Evolutionary conservation across 2,329 filamentous ascomycete genomes (phyloP).

Genomic region (Sclerotinia subarctica): DNA sequence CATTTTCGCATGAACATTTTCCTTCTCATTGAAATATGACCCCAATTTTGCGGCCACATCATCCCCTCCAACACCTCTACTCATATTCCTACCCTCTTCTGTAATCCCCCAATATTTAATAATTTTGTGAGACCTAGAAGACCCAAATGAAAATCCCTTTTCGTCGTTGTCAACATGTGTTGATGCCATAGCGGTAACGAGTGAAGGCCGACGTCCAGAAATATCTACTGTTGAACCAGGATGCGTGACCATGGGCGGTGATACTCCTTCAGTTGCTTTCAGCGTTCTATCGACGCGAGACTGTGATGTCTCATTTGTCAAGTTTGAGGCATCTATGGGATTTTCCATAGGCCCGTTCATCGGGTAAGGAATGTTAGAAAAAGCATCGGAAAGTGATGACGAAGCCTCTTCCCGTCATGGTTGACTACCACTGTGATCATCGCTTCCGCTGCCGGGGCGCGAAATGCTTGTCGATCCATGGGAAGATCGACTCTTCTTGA

Average conservation of each 20-base stretch:
- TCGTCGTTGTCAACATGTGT: constrained; percentile 32
- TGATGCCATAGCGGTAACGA: constrained; percentile 29
- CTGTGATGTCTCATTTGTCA: constrained; percentile 22
- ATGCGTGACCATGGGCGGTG: constrained; percentile 36
- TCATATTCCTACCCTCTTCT: constrained; percentile 19
- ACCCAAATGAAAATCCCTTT: constrained; percentile 27
- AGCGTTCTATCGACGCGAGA: constrained; percentile 34
- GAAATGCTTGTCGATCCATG: constrained; percentile 43
- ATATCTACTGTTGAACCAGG: constrained; percentile 38
- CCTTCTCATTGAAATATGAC: constrained; percentile 22
- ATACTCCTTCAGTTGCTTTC: constrained; percentile 34
- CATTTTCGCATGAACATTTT: constrained; percentile 22
- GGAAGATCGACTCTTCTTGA: constrained; percentile 51
- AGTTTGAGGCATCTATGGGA: constrained; percentile 26
- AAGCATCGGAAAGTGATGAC: constrained; percentile 44
- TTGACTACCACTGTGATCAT: constrained; percentile 40
- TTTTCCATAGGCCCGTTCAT: constrained; percentile 34
- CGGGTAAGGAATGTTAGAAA: constrained; percentile 35
- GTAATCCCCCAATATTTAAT: constrained; percentile 9
- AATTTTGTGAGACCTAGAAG: constrained; percentile 26
- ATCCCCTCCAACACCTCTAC: constrained; percentile 32
- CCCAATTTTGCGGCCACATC: constrained; percentile 37
- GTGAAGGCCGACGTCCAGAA: constrained; percentile 31
- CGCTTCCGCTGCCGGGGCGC: constrained; percentile 38
- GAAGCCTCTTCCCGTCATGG: constrained; percentile 60